phyloP scores from a whole-genome alignment of 192 early-diverging fungal species.

The Linnemannia elongata region DNA sequence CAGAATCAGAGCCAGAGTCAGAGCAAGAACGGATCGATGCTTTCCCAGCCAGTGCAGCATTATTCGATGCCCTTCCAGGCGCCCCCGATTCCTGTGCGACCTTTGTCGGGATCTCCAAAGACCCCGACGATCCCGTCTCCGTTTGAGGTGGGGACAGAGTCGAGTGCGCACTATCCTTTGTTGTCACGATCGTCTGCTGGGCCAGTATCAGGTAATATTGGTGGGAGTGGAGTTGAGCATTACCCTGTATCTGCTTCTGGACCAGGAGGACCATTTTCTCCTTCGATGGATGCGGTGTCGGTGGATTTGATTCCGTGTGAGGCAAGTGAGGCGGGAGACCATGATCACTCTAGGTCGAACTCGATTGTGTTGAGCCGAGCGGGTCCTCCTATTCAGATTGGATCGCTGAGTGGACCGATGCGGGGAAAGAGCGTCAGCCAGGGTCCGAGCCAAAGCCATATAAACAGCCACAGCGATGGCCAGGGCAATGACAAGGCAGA shows the following conservation, averaged over 20 bases:
- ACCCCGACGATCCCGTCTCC: not conserved
- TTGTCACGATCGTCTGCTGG: not conserved
- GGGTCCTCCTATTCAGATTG: no score
- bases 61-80: not conserved
- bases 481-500: not conserved
- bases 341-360: slow-evolving; percentile 9
- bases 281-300: slow-evolving; percentile 12
- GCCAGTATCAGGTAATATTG: not conserved
- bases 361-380: slow-evolving; percentile 7
- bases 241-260: not conserved
- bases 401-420: not conserved
- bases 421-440: not conserved
- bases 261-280: not conserved
- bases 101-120: not conserved
- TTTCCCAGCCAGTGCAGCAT: not conserved
- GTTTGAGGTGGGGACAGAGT: not conserved
- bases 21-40: not conserved
- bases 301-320: slow-evolving; percentile 28
- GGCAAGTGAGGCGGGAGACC: slow-evolving; percentile 22
- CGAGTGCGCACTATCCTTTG: not conserved
- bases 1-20: not conserved
- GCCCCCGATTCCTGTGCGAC: not conserved
- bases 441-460: not conserved
- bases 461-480: not conserved
- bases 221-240: not conserved